Evolutionary conservation across 139 green algal species (phyloP).

Genomic region (Microglena sp.): DNA sequence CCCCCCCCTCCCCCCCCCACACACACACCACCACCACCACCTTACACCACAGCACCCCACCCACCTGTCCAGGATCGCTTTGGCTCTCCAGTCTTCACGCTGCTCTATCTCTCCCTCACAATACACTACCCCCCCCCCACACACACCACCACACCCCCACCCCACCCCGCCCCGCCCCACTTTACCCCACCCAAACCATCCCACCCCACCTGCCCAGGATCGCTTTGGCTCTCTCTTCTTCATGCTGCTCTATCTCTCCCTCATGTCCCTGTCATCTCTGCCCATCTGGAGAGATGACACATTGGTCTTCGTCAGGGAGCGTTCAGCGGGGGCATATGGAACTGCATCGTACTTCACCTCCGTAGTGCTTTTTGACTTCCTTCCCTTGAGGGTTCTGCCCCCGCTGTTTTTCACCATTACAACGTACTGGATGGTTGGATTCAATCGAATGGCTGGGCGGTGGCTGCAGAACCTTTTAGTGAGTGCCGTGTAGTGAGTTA

Average conservation of each 20-base stretch:
- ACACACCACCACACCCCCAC: no score
- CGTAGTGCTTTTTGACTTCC: slow-evolving; percentile 52
- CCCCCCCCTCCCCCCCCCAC: no score
- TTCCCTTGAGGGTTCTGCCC: slow-evolving; percentile 58
- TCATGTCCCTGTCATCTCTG: slow-evolving; percentile 50
- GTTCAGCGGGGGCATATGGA: slow-evolving; percentile 46
- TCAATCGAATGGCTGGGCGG: slow-evolving; percentile 26
- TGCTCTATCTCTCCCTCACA: no score
- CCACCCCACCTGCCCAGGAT: no score
- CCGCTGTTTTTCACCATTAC: slow-evolving; percentile 46
- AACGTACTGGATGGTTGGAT: slow-evolving; percentile 54
- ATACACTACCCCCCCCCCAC: no score
- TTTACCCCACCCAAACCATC: no score
- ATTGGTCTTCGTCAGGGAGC: slow-evolving; percentile 63
- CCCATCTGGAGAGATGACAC: slow-evolving; percentile 54
- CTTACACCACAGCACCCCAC: no score
- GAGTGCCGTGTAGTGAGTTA: no score
- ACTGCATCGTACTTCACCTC: slow-evolving; percentile 53
- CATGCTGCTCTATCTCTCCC: slow-evolving; percentile 49
- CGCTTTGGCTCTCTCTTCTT: slow-evolving; percentile 59
- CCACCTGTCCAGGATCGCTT: no score
- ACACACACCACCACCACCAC: no score
- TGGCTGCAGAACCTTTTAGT: slow-evolving; percentile 32
- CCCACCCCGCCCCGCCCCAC: no score
- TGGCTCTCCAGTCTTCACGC: no score